These are phyloP conservation scores for Blepharisma undulans DNA, from an alignment of 169 alveolate species.

Conservation along the genomic window DNA sequence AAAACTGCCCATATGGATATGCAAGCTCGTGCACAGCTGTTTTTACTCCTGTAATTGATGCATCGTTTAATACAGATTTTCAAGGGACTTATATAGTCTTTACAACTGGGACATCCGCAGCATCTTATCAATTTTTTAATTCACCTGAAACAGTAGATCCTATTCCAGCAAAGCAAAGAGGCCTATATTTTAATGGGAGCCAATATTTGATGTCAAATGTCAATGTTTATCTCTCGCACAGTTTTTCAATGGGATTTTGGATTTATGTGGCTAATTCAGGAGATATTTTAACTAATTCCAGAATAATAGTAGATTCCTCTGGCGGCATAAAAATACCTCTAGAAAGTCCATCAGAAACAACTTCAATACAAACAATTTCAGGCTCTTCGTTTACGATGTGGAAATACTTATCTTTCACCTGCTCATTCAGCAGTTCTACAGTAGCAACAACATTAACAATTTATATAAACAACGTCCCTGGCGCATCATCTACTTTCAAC, in stretches of 20 bases:
- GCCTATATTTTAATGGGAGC: slow-evolving; percentile 10
- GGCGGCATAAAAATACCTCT: neutral
- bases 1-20: slow-evolving; percentile 10
- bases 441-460: neutral
- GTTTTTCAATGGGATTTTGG: neutral
- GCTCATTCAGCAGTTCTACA: neutral
- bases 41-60: neutral
- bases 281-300: neutral
- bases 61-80: neutral
- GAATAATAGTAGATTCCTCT: neutral
- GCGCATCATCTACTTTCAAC: neutral
- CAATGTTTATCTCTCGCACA: neutral
- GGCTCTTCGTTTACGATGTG: neutral
- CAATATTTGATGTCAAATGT: neutral
- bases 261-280: neutral
- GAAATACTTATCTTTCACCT: neutral
- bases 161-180: slow-evolving; percentile 13
- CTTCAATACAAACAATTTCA: neutral
- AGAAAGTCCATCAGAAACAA: neutral
- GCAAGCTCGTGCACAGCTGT: too few relatives aligned
- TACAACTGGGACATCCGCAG: neutral
- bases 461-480: neutral
- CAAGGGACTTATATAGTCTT: neutral
- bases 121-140: neutral
- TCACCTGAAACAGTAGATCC: neutral